Evolutionary conservation across 768 basidiomycete species (phyloP), one percentile per base, ranked within the genome.

Genomic region (Pleurotus eryngii): DNA sequence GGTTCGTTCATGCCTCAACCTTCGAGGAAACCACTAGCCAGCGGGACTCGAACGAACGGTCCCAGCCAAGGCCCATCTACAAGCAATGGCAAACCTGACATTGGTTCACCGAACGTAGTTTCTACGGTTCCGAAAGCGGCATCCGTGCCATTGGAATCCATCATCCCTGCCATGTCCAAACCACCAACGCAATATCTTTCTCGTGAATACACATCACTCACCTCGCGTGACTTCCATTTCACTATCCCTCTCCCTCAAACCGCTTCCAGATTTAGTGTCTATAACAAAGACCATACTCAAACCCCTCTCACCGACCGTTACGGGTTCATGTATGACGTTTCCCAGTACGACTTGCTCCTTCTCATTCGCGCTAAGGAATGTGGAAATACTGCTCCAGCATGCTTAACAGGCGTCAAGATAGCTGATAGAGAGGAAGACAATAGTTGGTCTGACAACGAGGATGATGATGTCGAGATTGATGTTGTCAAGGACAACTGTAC

Each of bases 301-400:
- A 76, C 82, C 48, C 83, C 83, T 3, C 73, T 94, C 57, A 92
- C 92, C 17, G 94, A 95, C 60, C 85, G 92, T 4, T 95, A 87
- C 64, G 94, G 94, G 0, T 95, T 95, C 74, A 87, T 95, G 70
- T 95, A 95, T 58, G 92, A 94, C 61, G 81, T 93, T 1, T 83
- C 86, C 2, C 80, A 85, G 63, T 92, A 93, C 63, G 93, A 95
- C 63, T 78, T 90, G 24, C 76, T 92, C 22, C 72, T 96, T 12
- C 78, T 95, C 24, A 69, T 89, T 7, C 79, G 89, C 26, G 90
- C 89, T 15, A 82, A 78, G 64, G 85, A 86, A 56, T 91, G 88
- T 58, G 76, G 81, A 47, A 88, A 81, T 62, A 82, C 87, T 0
- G 92, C 92, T 0, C 91, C 92, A 3, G 90, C 91, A 5, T 92